Evolutionary conservation across 2,329 filamentous ascomycete genomes (phyloP).

Genomic region (Aspergillus luchuensis): DNA sequence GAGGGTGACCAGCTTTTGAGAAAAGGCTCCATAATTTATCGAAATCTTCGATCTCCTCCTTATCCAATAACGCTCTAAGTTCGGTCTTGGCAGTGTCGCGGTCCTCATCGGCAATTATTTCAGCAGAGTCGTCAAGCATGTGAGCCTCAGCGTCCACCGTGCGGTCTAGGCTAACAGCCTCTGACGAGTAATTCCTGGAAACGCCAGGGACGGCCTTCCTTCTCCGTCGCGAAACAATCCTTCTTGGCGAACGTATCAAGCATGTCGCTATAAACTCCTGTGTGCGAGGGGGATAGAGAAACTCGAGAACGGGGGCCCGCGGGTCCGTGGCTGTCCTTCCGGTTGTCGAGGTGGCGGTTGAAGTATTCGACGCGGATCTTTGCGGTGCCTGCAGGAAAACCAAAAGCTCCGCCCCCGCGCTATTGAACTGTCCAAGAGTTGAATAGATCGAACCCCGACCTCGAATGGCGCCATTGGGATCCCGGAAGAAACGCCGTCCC

Average conservation of each 20-base stretch:
- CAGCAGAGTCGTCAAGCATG: conserved; percentile 8
- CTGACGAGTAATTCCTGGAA: conserved; percentile 31
- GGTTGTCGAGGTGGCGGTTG: conserved; percentile 13
- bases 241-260: conserved; percentile 27
- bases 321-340: conserved; percentile 21
- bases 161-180: conserved; percentile 19
- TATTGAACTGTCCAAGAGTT: conserved; percentile 40
- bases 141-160: conserved; percentile 9
- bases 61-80: conserved; percentile 23
- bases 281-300: conserved; percentile 41
- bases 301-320: conserved; percentile 38
- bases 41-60: conserved; percentile 23
- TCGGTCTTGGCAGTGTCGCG: conserved; percentile 20
- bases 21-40: conserved; percentile 50
- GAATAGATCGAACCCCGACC: conserved; percentile 38
- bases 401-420: conserved; percentile 35
- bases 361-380: conserved; percentile 21
- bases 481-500: conserved; percentile 49
- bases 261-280: conserved; percentile 27
- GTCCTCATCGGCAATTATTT: conserved; percentile 8
- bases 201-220: conserved; percentile 26
- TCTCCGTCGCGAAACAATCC: conserved; percentile 29
- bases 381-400: conserved; percentile 32
- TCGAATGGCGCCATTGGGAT: conserved; percentile 43
- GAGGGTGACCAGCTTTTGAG: conserved; percentile 31